These are phyloP conservation scores for Phytophthora brassicae DNA, from an alignment of 352 stramenopile genomes.

Conservation along the genomic window DNA sequence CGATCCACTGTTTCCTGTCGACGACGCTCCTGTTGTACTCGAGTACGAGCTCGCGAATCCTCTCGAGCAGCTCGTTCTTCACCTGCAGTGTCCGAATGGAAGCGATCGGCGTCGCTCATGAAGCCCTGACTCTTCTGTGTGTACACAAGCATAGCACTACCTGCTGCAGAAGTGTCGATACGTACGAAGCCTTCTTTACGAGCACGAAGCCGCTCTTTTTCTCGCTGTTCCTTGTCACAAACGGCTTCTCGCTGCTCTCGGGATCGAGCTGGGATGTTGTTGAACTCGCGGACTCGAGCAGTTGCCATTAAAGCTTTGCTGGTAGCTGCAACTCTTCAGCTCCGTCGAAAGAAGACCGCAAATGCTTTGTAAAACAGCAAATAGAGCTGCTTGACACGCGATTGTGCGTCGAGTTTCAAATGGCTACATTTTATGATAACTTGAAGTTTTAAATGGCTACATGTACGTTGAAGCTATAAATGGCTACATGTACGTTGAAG, in stretches of 20 bases:
- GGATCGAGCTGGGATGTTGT: conserved; percentile 77
- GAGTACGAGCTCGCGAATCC: conserved; percentile 44
- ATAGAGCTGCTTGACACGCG: neutral
- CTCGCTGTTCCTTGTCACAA: conserved; percentile 76
- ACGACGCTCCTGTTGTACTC: conserved; percentile 67
- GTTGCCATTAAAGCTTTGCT: conserved; percentile 2
- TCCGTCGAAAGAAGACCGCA: conserved; percentile 1
- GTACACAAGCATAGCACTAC: conserved; percentile 74
- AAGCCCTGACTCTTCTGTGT: conserved; percentile 64
- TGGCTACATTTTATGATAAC: no score
- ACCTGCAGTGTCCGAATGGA: conserved; percentile 88
- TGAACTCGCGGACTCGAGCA: conserved; percentile 44
- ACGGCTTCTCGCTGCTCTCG: conserved; percentile 70
- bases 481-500: conserved; percentile 13
- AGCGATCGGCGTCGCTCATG: conserved; percentile 85
- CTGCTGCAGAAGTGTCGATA: conserved; percentile 67
- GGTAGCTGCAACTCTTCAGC: conserved; percentile 10
- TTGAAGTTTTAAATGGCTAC: no score
- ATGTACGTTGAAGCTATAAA: conserved; percentile 16
- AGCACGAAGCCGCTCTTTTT: conserved; percentile 68
- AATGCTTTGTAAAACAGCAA: conserved; percentile 10
- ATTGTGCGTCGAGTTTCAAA: conserved; percentile 19
- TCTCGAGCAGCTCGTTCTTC: conserved; percentile 76
- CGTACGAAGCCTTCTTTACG: conserved; percentile 71
- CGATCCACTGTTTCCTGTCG: conserved; percentile 60